phyloP scores from a whole-genome alignment of 305 asterid species.

The Lippia alba region DNA sequence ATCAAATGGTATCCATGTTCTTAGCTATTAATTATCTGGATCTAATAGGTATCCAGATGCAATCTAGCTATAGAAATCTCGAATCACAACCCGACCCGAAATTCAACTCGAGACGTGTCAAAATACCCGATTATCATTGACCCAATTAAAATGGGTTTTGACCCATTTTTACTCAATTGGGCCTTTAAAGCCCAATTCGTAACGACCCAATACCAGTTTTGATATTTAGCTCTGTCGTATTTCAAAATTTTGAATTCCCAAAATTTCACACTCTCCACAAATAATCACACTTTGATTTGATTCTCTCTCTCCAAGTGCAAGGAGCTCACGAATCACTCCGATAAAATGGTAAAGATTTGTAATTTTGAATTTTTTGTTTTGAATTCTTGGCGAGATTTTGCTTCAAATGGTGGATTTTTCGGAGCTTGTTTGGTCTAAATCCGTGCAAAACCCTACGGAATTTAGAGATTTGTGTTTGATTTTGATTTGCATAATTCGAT shows the following conservation, averaged over 20 bases:
- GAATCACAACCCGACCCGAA: too few relatives aligned
- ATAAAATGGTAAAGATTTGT: constrained; percentile 37
- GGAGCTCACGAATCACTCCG: constrained; percentile 23
- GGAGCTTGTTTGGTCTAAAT: constrained; percentile 27
- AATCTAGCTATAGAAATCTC: too few relatives aligned
- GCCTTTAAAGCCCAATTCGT: too few relatives aligned
- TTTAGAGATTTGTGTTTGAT: constrained; percentile 30
- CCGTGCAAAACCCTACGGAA: constrained; percentile 13
- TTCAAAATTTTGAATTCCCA: constrained; percentile 43
- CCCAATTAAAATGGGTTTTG: too few relatives aligned
- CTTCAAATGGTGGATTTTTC: constrained; percentile 8
- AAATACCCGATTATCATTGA: too few relatives aligned
- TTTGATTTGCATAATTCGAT: constrained; percentile 10
- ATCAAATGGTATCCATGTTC: too few relatives aligned
- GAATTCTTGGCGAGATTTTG: background rate
- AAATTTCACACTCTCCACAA: constrained; percentile 34
- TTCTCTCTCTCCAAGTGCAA: constrained; percentile 25
- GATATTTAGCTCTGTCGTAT: constrained; percentile 16
- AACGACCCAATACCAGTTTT: constrained; percentile 12
- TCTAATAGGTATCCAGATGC: too few relatives aligned
- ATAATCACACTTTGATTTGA: constrained; percentile 24
- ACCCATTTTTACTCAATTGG: too few relatives aligned
- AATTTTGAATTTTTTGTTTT: background rate
- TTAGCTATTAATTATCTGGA: too few relatives aligned
- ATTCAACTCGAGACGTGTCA: too few relatives aligned